Percentiles rank a stretch among this genome's conserved stretches.
Conservation (phyloP, 768 basidiomycete species). For the Imleria badia region DNA sequence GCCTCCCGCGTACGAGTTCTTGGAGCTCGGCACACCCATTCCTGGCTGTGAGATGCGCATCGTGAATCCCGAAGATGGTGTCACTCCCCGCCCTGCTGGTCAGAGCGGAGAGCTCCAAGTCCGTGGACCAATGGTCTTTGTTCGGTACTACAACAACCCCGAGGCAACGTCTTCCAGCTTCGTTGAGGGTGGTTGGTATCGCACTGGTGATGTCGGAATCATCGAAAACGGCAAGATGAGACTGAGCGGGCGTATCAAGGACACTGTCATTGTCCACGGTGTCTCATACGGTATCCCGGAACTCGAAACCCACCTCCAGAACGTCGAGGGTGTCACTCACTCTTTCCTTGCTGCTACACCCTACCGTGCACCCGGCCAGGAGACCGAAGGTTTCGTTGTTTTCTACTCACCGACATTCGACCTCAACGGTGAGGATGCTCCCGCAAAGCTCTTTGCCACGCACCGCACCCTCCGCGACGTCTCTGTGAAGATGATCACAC, state of each 20-base stretch:
- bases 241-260: conserved; percentile 42
- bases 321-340: conserved; percentile 34
- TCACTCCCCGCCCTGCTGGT: conserved; percentile 24
- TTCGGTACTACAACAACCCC: conserved; percentile 49
- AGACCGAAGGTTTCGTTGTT: conserved; percentile 43
- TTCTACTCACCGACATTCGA: conserved; percentile 40
- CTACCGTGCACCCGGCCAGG: conserved; percentile 38
- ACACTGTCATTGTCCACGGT: conserved; percentile 45
- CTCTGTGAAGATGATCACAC: conserved; percentile 32
- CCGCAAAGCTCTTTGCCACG: conserved; percentile 23
- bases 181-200: conserved; percentile 52
- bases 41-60: conserved; percentile 37
- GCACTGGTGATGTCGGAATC: conserved; percentile 54
- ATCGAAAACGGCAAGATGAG: conserved; percentile 36
- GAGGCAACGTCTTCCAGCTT: conserved; percentile 49
- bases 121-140: conserved; percentile 39
- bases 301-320: conserved; percentile 41
- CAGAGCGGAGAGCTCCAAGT: conserved; percentile 43
- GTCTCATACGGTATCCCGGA: conserved; percentile 41
- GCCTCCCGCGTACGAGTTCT: conserved; percentile 31
- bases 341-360: conserved; percentile 38
- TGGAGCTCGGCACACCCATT: conserved; percentile 36
- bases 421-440: conserved; percentile 24
- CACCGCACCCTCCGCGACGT: conserved; percentile 32
- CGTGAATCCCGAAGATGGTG: conserved; percentile 30